Percentiles rank a stretch among this genome's conserved stretches.
These are phyloP conservation scores for Boechera stricta DNA, from an alignment of 345 rosid species.

Conservation along the genomic window DNA sequence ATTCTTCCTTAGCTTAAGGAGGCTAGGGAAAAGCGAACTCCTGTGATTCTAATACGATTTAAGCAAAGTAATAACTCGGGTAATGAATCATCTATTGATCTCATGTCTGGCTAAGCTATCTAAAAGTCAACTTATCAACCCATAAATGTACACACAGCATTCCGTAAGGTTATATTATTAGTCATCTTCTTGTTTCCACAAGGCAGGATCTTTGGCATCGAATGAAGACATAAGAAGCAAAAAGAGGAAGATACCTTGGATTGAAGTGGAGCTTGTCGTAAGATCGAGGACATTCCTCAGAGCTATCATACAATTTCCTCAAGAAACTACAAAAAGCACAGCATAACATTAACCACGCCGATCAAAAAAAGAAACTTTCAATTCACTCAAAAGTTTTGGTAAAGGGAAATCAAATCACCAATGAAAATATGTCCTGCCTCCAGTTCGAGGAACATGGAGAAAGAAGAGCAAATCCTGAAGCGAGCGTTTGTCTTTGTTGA, in stretches of 20 bases:
- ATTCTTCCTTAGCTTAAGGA: neutral
- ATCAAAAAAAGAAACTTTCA: neutral
- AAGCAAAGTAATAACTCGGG: neutral
- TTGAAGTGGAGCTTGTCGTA: constrained; percentile 90
- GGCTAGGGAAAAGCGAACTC: neutral
- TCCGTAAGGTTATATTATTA: neutral
- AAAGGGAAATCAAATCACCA: constrained; percentile 54
- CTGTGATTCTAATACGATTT: neutral
- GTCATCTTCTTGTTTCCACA: constrained; percentile 16
- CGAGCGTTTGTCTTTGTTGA: constrained; percentile 61
- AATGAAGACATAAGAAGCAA: neutral
- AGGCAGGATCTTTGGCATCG: neutral
- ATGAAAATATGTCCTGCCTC: constrained; percentile 92
- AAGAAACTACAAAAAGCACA: constrained; percentile 67
- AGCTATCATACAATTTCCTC: constrained; percentile 71
- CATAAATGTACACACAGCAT: neutral
- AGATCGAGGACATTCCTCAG: constrained; percentile 90
- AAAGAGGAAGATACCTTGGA: constrained; percentile 64
- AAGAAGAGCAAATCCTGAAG: constrained; percentile 83
- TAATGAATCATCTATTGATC: neutral
- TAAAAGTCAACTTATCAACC: constrained; percentile 23
- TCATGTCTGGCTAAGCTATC: constrained; percentile 16
- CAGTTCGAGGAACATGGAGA: constrained; percentile 95
- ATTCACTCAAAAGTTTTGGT: neutral
- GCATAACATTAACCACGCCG: constrained; percentile 26